Evolutionary conservation across 805 yeast species (phyloP), one percentile per base, ranked within the genome.

Genomic region (Wickerhamiella azymoides): DNA sequence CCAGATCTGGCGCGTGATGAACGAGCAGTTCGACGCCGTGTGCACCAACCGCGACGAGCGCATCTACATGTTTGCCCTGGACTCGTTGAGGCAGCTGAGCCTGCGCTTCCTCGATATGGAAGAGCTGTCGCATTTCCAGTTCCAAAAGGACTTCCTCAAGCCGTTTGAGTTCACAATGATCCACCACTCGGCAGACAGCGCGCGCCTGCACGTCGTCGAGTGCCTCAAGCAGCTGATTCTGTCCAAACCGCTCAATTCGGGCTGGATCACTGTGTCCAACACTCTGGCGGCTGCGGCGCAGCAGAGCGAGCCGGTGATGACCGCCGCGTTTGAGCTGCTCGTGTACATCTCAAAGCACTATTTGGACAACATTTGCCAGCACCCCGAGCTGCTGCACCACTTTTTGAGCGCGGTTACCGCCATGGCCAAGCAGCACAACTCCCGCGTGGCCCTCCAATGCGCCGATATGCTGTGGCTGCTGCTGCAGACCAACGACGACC

Each of bases 1-100:
- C 5, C 89, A 84, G 46, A 70, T 92, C 49, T 92, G 99, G 99
- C 75, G 82, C 13, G 81, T 84, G 9, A 83, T 92, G 83, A 95
- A 94, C 13, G 83, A 75, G 48, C 83, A 84, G 37, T 92, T 92
- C 66, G 84, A 84, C 52, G 74, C 70, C 40, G 88, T 86, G 52
- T 94, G 94, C 2, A 79, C 93, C 48, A 82, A 84, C 58, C 64
- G 76, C 35, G 89, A 88, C 57, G 66, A 72, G 26, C 77, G 78
- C 1, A 81, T 92, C 50, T 86, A 82, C 1, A 77, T 82, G 55
- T 88, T 92, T 65, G 97, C 98, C 0, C 68, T 93, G 46, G 97
- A 92, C 60, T 88, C 97, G 0, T 71, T 92, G 54, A 76, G 97
- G 56, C 99, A 92, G 63, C 69, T 92, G 47, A 80, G 95, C 5